Evolutionary conservation across 2,329 filamentous ascomycete species (phyloP), one percentile per base, ranked within the genome.

Genomic region (Verticillium longisporum): DNA sequence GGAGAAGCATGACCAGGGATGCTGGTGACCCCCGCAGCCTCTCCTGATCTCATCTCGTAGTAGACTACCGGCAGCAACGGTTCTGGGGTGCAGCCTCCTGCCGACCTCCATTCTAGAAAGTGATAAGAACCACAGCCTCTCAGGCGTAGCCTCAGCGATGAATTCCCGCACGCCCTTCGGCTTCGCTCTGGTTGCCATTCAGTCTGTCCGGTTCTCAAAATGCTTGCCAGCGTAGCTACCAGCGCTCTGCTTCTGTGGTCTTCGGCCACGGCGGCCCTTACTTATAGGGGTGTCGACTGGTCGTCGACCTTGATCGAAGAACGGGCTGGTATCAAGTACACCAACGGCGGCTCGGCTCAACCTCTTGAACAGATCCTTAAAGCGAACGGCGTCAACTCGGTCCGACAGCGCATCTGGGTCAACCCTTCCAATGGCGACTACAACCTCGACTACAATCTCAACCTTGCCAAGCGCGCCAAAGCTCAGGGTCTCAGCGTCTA

Each of bases 381-480:
- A 3, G 75, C 74, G 11, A 83, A 78, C 33, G 88, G 88, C 14
- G 83, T 89, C 66, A 91, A 90, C 72, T 88, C 84, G 0, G 84
- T 90, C 55, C 83, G 88, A 18, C 88, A 91, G 71, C 80, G 89
- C 32, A 73, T 91, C 54, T 91, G 88, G 88, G 88, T 91, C 31
- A 88, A 88, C 66, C 84, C 86, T 0, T 76, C 80, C 11, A 80
- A 84, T 65, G 86, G 87, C 55, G 79, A 81, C 66, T 91, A 91
- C 72, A 83, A 88, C 71, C 78, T 91, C 53, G 83, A 83, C 62
- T 91, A 91, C 74, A 91, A 90, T 69, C 70, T 92, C 64, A 75
- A 82, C 60, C 78, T 91, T n/a, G 88, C 86, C 3, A 82, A 82
- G 70, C 80, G 88, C 58, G 86, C 87, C 3, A 80, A 85, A 66